Evolutionary conservation across 2,329 filamentous ascomycete species (phyloP).

Genomic region (Pseudogymnoascus sp.): DNA sequence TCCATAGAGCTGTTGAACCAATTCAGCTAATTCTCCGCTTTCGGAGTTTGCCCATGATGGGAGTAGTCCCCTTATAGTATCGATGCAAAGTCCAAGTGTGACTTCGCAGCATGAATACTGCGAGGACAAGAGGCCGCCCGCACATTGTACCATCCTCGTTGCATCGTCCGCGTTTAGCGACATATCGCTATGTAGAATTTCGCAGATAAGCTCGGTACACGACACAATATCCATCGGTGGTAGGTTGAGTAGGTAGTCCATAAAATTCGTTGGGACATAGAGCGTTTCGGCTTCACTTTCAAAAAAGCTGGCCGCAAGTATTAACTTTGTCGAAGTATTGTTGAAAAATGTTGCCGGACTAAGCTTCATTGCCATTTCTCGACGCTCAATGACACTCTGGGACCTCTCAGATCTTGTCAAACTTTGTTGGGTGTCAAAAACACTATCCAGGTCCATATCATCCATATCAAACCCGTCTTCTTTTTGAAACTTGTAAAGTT

Average conservation of each 20-base stretch:
- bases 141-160: conserved; percentile 40
- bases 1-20: conserved; percentile 68
- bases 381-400: conserved; percentile 37
- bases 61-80: conserved; percentile 50
- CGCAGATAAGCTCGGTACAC: conserved; percentile 42
- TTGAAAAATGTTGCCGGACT: conserved; percentile 24
- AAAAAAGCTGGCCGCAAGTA: conserved; percentile 21
- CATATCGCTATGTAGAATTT: conserved; percentile 49
- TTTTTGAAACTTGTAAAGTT: conserved; percentile 10
- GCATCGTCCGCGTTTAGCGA: conserved; percentile 42
- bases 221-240: conserved; percentile 47
- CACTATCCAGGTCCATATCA: conserved; percentile 63
- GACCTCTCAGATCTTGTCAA: conserved; percentile 34
- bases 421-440: conserved; percentile 54
- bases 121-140: conserved; percentile 45
- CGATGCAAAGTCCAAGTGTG: conserved; percentile 59
- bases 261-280: conserved; percentile 42
- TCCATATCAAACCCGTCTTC: conserved; percentile 15
- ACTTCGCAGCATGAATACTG: conserved; percentile 69
- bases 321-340: conserved; percentile 19
- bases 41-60: conserved; percentile 21
- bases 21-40: conserved; percentile 52
- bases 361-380: conserved; percentile 21
- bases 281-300: conserved; percentile 27
- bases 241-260: conserved; percentile 44